Evolutionary conservation across 2,329 filamentous ascomycete species (phyloP), one percentile per base, ranked within the genome.

Genomic region (Fusarium sp.): DNA sequence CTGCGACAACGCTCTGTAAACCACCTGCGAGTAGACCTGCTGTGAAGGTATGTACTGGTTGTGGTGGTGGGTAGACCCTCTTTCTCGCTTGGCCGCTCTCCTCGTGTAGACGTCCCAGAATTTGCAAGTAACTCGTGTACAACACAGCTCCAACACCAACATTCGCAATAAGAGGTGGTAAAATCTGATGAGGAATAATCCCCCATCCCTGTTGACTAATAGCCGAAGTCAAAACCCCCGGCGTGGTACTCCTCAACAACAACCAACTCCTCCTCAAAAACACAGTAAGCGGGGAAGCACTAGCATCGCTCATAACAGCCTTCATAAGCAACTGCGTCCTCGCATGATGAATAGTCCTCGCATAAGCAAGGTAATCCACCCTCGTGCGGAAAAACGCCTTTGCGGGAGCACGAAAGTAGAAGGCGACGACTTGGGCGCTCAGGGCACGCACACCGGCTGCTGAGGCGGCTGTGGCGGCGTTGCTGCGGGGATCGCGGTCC

Each of bases 351-450:
- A 90, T 79, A 17, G 81, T 85, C 31, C 89, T 85, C 4, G 88
- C 89, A 70, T 90, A 91, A 2, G 88, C 88, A 20, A 91, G 86
- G 75, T 95, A 98, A 85, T 98, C 95, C 72, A 98, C 94, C 67
- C 95, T 87, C 1, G 94, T 95, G 70, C 94, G 90, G 83, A 98
- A 97, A 81, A 98, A 98, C 17, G 95, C 93, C 83, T 98, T 98
- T 62, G 95, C 93, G 1, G 95, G 95, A 0, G 94, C 94, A 65
- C 95, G 89, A 80, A 98, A 98, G 84, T 97, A 98, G 78, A 98
- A 98, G 27, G 94, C 92, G 63, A 98, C 89, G 77, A 94, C 87
- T 80, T 97, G 93, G 9, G 94, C 93, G 76, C 92, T 95, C 71
- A 98, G 82, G 31, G 95, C 95, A 55, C 95, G 92, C 72, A 95